Conservation (phyloP, 2,329 filamentous ascomycete genomes). For the Phoma sp. region DNA sequence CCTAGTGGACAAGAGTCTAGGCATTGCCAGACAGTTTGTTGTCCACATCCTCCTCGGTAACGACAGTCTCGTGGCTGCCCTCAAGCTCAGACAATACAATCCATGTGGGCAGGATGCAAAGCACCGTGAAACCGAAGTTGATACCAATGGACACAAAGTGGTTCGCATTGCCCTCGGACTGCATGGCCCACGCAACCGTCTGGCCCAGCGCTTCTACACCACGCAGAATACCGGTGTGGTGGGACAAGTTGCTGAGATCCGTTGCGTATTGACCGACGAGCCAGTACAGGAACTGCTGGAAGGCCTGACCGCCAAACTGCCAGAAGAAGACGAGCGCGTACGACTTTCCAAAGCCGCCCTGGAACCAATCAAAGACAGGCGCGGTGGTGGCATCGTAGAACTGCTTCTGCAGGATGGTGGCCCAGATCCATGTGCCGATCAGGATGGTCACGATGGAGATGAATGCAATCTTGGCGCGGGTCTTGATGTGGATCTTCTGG, state of each 20-base stretch:
- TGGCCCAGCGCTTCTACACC: slow-evolving; percentile 46
- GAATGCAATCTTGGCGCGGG: slow-evolving; percentile 40
- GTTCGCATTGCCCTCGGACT: slow-evolving; percentile 45
- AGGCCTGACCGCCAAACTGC: slow-evolving; percentile 48
- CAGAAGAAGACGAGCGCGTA: slow-evolving; percentile 48
- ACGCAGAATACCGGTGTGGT: slow-evolving; percentile 47
- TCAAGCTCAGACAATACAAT: slow-evolving; percentile 43
- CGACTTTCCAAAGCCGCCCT: slow-evolving; percentile 41
- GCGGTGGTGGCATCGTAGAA: slow-evolving; percentile 38
- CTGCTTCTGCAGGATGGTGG: slow-evolving; percentile 40
- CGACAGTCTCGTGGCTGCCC: slow-evolving; percentile 37
- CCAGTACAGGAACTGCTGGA: slow-evolving; percentile 49
- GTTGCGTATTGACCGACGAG: slow-evolving; percentile 47
- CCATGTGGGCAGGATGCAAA: slow-evolving; percentile 45
- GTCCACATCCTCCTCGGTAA: slow-evolving; percentile 28
- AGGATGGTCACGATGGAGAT: slow-evolving; percentile 39
- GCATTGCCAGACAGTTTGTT: slow-evolving; percentile 14
- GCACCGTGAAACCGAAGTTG: slow-evolving; percentile 44
- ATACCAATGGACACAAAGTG: slow-evolving; percentile 48
- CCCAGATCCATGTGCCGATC: slow-evolving; percentile 48
- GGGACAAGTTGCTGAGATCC: slow-evolving; percentile 39
- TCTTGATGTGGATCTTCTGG: slow-evolving; percentile 45
- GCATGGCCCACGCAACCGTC: slow-evolving; percentile 49
- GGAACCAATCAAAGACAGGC: slow-evolving; percentile 46
- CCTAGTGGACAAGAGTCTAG: neutral